Percentiles rank a stretch among this genome's conserved stretches.
Conservation (phyloP, 495 filamentous ascomycete species). For the Sphaerosporella brunnea region DNA sequence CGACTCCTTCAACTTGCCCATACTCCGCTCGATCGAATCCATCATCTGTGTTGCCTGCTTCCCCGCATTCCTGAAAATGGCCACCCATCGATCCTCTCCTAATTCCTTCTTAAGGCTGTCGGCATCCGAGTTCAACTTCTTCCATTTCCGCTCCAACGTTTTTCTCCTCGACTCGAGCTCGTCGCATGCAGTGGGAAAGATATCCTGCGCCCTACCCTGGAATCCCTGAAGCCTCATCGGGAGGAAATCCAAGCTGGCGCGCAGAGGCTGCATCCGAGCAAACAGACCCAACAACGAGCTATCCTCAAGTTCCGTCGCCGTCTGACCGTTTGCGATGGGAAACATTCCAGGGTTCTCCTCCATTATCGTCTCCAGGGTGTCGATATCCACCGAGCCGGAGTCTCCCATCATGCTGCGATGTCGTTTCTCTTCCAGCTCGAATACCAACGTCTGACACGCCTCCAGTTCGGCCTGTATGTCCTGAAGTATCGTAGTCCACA, state of each 20-base stretch:
- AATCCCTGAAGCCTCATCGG: conserved; percentile 91
- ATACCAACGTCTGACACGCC: conserved; percentile 60
- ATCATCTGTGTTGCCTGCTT: conserved; percentile 86
- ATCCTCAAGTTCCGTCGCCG: conserved; percentile 27
- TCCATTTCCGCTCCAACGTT: conserved; percentile 59
- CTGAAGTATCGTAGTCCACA: conserved; percentile 83
- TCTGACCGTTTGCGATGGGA: conserved; percentile 33
- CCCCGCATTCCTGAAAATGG: conserved; percentile 86
- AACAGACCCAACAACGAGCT: conserved; percentile 69
- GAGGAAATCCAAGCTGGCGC: conserved; percentile 84
- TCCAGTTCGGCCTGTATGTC: conserved; percentile 87
- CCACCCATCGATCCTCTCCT: conserved; percentile 85
- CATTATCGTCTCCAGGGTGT: conserved; percentile 81
- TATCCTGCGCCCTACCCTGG: conserved; percentile 48
- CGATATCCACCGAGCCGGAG: conserved; percentile 53
- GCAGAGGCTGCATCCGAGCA: conserved; percentile 82
- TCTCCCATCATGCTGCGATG: conserved; percentile 53
- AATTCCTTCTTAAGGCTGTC: conserved; percentile 73
- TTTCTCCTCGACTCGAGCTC: conserved; percentile 59
- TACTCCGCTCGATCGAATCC: conserved; percentile 73
- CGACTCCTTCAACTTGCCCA: conserved; percentile 62
- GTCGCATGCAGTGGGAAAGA: conserved; percentile 77
- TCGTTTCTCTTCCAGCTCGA: conserved; percentile 89
- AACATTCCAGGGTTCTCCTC: conserved; percentile 57
- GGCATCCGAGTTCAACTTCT: conserved; percentile 68